These are phyloP conservation scores for Metschnikowia santaceciliae DNA, from an alignment of 805 yeast genomes.

Conservation along the genomic window DNA sequence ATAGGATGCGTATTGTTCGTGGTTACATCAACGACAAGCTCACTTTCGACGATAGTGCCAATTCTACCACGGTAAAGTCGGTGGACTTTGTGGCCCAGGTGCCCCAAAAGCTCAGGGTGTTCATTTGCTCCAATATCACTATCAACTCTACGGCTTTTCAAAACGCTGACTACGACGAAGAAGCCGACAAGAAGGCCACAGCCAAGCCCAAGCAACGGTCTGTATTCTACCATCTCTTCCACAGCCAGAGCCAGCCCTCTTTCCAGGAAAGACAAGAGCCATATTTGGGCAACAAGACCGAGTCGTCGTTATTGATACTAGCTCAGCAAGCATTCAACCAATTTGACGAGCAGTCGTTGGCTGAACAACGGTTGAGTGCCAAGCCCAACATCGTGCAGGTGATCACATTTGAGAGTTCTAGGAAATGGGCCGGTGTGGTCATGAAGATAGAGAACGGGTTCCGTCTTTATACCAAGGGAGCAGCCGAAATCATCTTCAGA, in stretches of 20 bases:
- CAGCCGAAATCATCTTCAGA: conserved; percentile 80
- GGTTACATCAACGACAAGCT: conserved; percentile 39
- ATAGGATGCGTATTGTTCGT: conserved; percentile 83
- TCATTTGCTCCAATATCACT: conserved; percentile 52
- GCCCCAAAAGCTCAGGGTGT: conserved; percentile 19
- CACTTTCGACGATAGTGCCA: conserved; percentile 44
- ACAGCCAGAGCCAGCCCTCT: conserved; percentile 9
- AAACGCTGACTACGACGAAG: conserved; percentile 44
- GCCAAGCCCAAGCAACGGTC: conserved; percentile 29
- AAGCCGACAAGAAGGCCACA: conserved; percentile 22
- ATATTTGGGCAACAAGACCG: conserved; percentile 91
- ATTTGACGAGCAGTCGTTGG: conserved; percentile 42
- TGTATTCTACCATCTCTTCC: conserved; percentile 26
- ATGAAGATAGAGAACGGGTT: conserved; percentile 46
- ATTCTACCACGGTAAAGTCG: conserved; percentile 27
- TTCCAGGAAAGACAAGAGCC: conserved; percentile 41
- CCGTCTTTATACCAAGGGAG: conserved; percentile 82
- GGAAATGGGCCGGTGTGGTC: conserved; percentile 90
- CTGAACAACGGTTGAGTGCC: conserved; percentile 28
- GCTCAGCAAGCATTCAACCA: conserved; percentile 56
- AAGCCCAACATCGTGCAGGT: conserved; percentile 51
- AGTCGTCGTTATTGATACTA: conserved; percentile 74
- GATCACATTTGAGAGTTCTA: conserved; percentile 86
- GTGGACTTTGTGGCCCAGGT: conserved; percentile 20
- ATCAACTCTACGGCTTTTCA: conserved; percentile 91